Conservation (phyloP, 2,329 filamentous ascomycete species). For the Talaromyces sp. region DNA sequence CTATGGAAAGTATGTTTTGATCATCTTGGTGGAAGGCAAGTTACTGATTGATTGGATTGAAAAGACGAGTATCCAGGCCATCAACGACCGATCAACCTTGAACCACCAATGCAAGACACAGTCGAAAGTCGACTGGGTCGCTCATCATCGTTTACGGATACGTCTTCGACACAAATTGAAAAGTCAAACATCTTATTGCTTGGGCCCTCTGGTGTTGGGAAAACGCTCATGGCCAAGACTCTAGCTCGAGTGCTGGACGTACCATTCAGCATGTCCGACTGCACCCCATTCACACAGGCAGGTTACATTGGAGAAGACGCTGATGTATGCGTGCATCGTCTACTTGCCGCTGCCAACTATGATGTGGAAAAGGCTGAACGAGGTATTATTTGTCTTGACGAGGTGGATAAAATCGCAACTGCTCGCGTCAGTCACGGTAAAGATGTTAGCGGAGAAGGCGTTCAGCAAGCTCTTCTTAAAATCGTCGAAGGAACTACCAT, state of each 20-base stretch:
- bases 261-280: slow-evolving; percentile 92
- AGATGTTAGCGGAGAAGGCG: slow-evolving; percentile 92
- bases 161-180: slow-evolving; percentile 70
- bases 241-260: slow-evolving; percentile 90
- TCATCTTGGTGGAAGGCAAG: neutral
- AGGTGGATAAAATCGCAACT: slow-evolving; percentile 95
- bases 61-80: slow-evolving; percentile 63
- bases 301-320: slow-evolving; percentile 98
- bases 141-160: slow-evolving; percentile 49
- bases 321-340: slow-evolving; percentile 87
- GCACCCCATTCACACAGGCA: slow-evolving; percentile 91
- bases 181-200: slow-evolving; percentile 93
- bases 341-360: slow-evolving; percentile 87
- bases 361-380: slow-evolving; percentile 79
- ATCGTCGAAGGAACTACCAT: slow-evolving; percentile 95
- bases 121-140: slow-evolving; percentile 26
- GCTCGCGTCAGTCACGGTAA: slow-evolving; percentile 83
- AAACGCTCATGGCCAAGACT: slow-evolving; percentile 89
- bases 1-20: slow-evolving; percentile 65
- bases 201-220: slow-evolving; percentile 90
- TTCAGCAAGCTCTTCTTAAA: slow-evolving; percentile 92
- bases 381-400: slow-evolving; percentile 92
- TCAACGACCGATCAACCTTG: slow-evolving; percentile 49
- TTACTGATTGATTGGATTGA: slow-evolving; percentile 10
- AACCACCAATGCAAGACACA: slow-evolving; percentile 27